These are phyloP conservation scores for Nematodospora anomalae DNA, from an alignment of 1,139 yeast genomes.

Conservation along the genomic window DNA sequence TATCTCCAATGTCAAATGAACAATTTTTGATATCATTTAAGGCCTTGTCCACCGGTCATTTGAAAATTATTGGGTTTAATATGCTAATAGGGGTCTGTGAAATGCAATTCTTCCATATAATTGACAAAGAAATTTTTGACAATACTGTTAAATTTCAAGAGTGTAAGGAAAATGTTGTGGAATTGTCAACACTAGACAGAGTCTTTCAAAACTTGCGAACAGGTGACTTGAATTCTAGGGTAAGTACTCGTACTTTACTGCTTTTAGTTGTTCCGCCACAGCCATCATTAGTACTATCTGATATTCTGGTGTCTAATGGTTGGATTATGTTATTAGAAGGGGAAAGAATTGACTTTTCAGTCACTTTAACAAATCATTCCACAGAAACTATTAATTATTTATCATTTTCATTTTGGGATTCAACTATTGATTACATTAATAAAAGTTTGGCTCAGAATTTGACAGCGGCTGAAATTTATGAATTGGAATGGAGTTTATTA, in stretches of 20 bases:
- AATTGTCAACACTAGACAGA: constrained; percentile 14
- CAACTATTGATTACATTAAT: constrained; percentile 66
- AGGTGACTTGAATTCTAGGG: constrained; percentile 22
- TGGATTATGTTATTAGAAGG: constrained; percentile 85
- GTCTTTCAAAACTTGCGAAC: constrained; percentile 23
- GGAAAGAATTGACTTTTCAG: constrained; percentile 52
- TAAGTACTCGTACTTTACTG: constrained; percentile 18
- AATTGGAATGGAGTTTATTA: constrained; percentile 68
- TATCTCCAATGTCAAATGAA: constrained; percentile 33
- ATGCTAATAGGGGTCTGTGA: constrained; percentile 30
- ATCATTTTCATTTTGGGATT: constrained; percentile 68
- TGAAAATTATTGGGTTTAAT: constrained; percentile 34
- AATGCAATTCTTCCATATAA: constrained; percentile 30
- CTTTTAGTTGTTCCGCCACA: constrained; percentile 61
- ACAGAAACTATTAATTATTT: constrained; percentile 54
- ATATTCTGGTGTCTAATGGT: constrained; percentile 57
- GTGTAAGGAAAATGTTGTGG: neutral
- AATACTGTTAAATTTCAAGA: constrained; percentile 1
- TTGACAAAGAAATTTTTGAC: constrained; percentile 21
- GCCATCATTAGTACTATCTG: constrained; percentile 58
- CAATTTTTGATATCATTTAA: constrained; percentile 37
- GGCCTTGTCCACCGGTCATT: constrained; percentile 32
- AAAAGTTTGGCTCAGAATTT: constrained; percentile 28
- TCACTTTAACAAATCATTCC: constrained; percentile 60
- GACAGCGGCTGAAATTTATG: constrained; percentile 66